These are phyloP conservation scores for Ailanthus altissimus DNA, from an alignment of 345 rosid species.

Conservation along the genomic window DNA sequence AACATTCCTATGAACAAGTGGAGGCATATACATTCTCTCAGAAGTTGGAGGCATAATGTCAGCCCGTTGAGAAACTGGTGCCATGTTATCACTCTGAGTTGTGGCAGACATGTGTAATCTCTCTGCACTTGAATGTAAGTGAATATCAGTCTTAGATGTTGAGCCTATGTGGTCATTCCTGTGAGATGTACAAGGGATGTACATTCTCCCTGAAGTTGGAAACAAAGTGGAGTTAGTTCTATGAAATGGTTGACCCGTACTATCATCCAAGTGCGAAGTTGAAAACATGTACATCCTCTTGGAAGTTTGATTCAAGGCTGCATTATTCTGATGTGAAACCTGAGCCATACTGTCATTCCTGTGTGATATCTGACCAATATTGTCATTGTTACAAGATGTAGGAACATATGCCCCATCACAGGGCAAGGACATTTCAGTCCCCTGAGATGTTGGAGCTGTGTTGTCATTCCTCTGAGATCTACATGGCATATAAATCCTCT, in stretches of 20 bases:
- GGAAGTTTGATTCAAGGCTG: slow-evolving; percentile 22
- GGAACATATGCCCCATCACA: slow-evolving; percentile 22
- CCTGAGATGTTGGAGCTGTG: slow-evolving; percentile 21
- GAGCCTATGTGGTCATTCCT: slow-evolving; percentile 33
- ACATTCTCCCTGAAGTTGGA: slow-evolving; percentile 35
- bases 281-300: slow-evolving; percentile 32
- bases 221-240: slow-evolving; percentile 29
- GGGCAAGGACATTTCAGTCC: slow-evolving; percentile 24
- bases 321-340: slow-evolving; percentile 18
- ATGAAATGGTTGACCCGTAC: slow-evolving; percentile 31
- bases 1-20: slow-evolving; percentile 30
- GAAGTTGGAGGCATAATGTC: slow-evolving; percentile 20
- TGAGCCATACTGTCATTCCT: slow-evolving; percentile 23
- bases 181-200: slow-evolving; percentile 27
- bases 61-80: slow-evolving; percentile 16
- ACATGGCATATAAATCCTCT: slow-evolving; percentile 26
- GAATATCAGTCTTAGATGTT: slow-evolving; percentile 26
- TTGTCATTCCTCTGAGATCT: slow-evolving; percentile 24
- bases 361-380: slow-evolving; percentile 18
- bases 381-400: slow-evolving; percentile 25
- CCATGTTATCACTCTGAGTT: slow-evolving; percentile 16
- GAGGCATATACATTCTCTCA: slow-evolving; percentile 32
- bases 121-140: slow-evolving; percentile 26
- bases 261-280: slow-evolving; percentile 30
- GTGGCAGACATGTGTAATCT: slow-evolving; percentile 32